Percentiles rank a stretch among this genome's conserved stretches.
Evolutionary conservation across 2,329 filamentous ascomycete species (phyloP).

Genomic region (Fusarium coicis): DNA sequence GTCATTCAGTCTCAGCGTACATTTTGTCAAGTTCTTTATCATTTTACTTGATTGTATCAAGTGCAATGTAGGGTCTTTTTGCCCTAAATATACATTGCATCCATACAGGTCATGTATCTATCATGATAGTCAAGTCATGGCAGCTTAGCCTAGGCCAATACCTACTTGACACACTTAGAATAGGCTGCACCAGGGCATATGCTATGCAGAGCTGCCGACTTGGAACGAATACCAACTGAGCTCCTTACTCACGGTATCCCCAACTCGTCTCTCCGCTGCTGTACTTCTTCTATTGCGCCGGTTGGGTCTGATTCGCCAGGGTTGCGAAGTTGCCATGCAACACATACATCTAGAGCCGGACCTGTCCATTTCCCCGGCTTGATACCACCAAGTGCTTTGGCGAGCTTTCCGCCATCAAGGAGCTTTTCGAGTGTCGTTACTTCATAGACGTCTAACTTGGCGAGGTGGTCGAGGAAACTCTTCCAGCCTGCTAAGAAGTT

Average conservation of each 20-base stretch:
- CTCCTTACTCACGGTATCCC: conserved; percentile 47
- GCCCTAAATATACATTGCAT: too few species aligned
- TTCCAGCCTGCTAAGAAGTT: conserved; percentile 64
- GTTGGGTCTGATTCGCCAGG: conserved; percentile 70
- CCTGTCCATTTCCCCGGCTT: conserved; percentile 88
- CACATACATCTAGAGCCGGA: conserved; percentile 79
- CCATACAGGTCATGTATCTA: neutral
- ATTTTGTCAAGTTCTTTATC: neutral
- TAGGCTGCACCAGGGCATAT: neutral
- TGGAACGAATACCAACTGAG: neutral
- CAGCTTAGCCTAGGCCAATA: neutral
- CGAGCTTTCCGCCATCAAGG: conserved; percentile 80
- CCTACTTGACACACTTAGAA: neutral
- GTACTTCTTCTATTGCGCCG: conserved; percentile 70
- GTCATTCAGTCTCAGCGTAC: neutral
- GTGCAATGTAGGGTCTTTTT: neutral
- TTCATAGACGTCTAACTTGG: conserved; percentile 65
- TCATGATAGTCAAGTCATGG: neutral
- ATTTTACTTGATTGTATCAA: neutral
- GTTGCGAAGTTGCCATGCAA: conserved; percentile 90
- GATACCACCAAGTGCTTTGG: conserved; percentile 72
- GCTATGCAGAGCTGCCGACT: neutral
- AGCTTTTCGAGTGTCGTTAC: conserved; percentile 69
- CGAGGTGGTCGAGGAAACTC: conserved; percentile 65
- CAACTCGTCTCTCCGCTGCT: conserved; percentile 62